phyloP scores from a whole-genome alignment of 495 filamentous ascomycete genomes.

The Usnea hakonensis region DNA sequence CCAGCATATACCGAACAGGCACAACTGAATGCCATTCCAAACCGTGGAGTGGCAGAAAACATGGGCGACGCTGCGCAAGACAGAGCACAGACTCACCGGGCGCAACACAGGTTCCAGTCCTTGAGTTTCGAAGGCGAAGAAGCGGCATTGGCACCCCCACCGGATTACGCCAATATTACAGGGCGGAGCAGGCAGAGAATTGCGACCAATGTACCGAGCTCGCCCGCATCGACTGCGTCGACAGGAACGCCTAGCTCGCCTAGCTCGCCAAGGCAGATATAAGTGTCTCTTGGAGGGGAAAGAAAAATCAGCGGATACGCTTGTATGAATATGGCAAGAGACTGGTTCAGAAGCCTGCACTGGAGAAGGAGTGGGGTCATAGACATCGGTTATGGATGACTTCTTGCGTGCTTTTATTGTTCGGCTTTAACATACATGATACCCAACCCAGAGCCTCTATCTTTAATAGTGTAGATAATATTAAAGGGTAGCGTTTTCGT shows the following conservation, averaged over 20 bases:
- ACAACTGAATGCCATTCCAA: conserved; percentile 1
- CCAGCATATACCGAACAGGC: conserved; percentile 16
- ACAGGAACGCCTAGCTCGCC: too few relatives aligned
- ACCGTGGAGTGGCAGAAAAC: neutral
- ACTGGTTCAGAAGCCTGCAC: neutral
- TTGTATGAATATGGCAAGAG: too few relatives aligned
- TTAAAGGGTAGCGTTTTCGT: too few relatives aligned
- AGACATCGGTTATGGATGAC: too few relatives aligned
- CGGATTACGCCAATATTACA: neutral
- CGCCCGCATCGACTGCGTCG: neutral
- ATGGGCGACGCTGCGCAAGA: neutral
- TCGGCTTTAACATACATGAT: too few relatives aligned
- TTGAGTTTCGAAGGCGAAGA: conserved; percentile 16
- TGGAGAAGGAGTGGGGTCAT: neutral
- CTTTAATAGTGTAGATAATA: too few relatives aligned
- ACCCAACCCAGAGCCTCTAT: too few relatives aligned
- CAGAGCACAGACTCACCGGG: neutral
- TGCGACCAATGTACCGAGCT: neutral
- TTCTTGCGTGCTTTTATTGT: too few relatives aligned
- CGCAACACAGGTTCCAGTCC: conserved; percentile 19
- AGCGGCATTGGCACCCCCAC: conserved; percentile 7
- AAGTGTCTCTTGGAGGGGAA: neutral
- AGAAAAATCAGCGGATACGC: neutral
- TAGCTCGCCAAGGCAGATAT: neutral
- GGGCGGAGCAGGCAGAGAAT: neutral